Conservation (phyloP, 371 early-diverging fungal genomes). For the Chytridiales sp. region DNA sequence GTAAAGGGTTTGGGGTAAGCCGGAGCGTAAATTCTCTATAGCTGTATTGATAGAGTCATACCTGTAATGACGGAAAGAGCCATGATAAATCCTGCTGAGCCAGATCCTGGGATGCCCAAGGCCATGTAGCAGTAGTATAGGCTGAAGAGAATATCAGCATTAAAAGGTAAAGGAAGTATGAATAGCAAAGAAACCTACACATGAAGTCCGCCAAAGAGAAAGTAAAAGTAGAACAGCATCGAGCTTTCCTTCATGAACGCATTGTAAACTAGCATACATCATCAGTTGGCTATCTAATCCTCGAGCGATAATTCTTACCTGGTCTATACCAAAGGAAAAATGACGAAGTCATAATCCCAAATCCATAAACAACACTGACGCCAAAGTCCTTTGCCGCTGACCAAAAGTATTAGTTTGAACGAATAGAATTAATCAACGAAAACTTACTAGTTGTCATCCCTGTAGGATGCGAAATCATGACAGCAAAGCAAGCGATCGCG, state of each 20-base stretch:
- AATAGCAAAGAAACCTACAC: slow-evolving; percentile 5
- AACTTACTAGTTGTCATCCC: slow-evolving; percentile 22
- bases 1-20: not conserved
- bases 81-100: slow-evolving; percentile 23
- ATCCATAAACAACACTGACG: slow-evolving; percentile 17
- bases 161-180: not conserved
- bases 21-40: not conserved
- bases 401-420: not conserved
- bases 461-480: slow-evolving; percentile 26
- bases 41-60: not conserved
- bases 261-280: slow-evolving; percentile 28
- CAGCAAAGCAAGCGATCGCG: slow-evolving; percentile 14
- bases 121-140: slow-evolving; percentile 25
- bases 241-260: slow-evolving; percentile 26
- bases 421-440: not conserved
- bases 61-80: slow-evolving; percentile 20
- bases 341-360: slow-evolving; percentile 13
- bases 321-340: slow-evolving; percentile 28
- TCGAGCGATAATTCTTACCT: too few species aligned
- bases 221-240: slow-evolving; percentile 26
- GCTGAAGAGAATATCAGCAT: not conserved
- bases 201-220: slow-evolving; percentile 24
- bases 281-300: too few species aligned
- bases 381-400: slow-evolving; percentile 26
- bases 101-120: slow-evolving; percentile 25